Conservation (phyloP, 306 rosid species). For the Prosopis cineraria region DNA sequence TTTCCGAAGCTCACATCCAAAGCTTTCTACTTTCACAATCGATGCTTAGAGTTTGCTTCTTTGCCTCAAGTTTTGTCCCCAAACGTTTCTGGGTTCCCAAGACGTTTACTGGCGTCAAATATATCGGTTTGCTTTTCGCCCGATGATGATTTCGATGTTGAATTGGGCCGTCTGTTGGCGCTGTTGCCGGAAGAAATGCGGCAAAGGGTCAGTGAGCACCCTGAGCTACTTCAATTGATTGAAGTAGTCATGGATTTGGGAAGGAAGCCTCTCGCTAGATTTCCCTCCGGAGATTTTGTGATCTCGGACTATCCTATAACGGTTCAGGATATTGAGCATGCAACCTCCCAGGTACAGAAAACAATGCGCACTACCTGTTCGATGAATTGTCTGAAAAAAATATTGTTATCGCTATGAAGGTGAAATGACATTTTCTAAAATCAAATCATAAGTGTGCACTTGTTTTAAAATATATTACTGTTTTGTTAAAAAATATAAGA, state of each 20-base stretch:
- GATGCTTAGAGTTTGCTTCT: neutral
- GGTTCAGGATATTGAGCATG: slow-evolving; percentile 72
- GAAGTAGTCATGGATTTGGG: slow-evolving; percentile 98
- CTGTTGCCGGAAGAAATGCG: slow-evolving; percentile 87
- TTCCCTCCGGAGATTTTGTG: slow-evolving; percentile 82
- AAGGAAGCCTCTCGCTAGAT: slow-evolving; percentile 87
- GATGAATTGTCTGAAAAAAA: slow-evolving; percentile 25
- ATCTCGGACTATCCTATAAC: slow-evolving; percentile 70
- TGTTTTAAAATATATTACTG: neutral
- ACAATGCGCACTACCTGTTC: slow-evolving; percentile 35
- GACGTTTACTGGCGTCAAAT: slow-evolving; percentile 29
- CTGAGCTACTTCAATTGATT: slow-evolving; percentile 64
- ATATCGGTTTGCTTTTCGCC: slow-evolving; percentile 34
- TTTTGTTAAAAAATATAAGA: no score
- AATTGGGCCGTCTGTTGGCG: slow-evolving; percentile 69
- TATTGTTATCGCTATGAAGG: neutral
- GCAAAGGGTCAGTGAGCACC: slow-evolving; percentile 68
- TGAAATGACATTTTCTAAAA: neutral
- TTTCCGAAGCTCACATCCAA: slow-evolving; percentile 39
- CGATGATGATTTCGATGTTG: slow-evolving; percentile 70
- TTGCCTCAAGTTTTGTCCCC: slow-evolving; percentile 33
- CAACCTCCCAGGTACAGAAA: slow-evolving; percentile 74
- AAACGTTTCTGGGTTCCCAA: slow-evolving; percentile 42
- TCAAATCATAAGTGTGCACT: neutral
- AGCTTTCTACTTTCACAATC: slow-evolving; percentile 32